phyloP scores from a whole-genome alignment of 2,329 filamentous ascomycete species.

The Ascochyta rabiei region DNA sequence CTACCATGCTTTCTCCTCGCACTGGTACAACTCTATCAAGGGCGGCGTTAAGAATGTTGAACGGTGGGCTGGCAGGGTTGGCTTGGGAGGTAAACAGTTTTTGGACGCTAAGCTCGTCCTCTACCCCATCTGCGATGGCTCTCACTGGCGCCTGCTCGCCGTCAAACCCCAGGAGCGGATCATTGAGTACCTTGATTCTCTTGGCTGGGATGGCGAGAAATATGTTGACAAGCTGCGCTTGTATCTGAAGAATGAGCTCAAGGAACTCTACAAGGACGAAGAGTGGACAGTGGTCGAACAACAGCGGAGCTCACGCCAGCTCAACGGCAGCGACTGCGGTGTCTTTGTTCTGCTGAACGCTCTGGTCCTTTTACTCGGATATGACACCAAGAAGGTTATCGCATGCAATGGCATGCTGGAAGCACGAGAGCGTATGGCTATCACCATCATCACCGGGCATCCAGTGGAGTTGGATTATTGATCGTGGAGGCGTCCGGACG shows the following conservation, averaged over 20 bases:
- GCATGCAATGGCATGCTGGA: constrained; percentile 60
- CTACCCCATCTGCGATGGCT: constrained; percentile 67
- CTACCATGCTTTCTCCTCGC: constrained; percentile 68
- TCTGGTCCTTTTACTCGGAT: constrained; percentile 59
- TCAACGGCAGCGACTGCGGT: constrained; percentile 76
- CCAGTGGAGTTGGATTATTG: constrained; percentile 34
- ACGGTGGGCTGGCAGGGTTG: constrained; percentile 55
- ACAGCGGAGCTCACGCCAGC: constrained; percentile 59
- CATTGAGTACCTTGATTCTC: constrained; percentile 73
- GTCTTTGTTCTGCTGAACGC: constrained; percentile 77
- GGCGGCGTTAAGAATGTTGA: constrained; percentile 35
- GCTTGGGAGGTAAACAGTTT: constrained; percentile 58
- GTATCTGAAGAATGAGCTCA: constrained; percentile 66
- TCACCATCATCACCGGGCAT: constrained; percentile 65
- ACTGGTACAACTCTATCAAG: constrained; percentile 66
- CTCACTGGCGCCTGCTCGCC: constrained; percentile 75
- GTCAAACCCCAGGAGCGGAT: constrained; percentile 66
- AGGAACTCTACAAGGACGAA: constrained; percentile 58
- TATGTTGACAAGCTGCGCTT: constrained; percentile 40
- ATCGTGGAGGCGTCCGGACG: neutral
- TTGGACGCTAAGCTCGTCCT: constrained; percentile 70
- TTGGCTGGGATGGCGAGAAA: constrained; percentile 54
- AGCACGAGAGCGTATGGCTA: constrained; percentile 68
- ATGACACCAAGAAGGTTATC: constrained; percentile 53
- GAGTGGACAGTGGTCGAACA: constrained; percentile 67